Base-by-base conservation (phyloP, 2,329 filamentous ascomycete genomes). In the Fusarium odoratissimum region DNA sequence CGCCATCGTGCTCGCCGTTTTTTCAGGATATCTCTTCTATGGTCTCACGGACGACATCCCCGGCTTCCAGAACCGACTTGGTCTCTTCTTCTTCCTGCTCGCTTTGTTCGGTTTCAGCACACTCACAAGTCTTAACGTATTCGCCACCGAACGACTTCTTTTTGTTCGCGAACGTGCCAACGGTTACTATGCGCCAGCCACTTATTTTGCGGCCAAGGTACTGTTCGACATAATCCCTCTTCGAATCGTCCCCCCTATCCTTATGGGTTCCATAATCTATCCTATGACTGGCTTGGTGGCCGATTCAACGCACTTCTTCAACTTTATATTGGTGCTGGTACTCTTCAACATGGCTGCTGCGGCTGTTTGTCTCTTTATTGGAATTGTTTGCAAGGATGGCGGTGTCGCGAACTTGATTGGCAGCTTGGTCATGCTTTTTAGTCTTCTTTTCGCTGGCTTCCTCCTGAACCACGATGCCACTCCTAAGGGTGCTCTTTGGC, bases 101-200 rank as follows among this genome's bases (percentile, higher is more conserved):
- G 95, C 96, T 0, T 88, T 99, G 5, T 99, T 98, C 77, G 96
- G 96, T 14, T 99, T 99, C 86, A 97, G 94, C 82, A 98, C 95
- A 1, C 86, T 99, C 42, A 98, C 96, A 0, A 97, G 93, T 76
- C 86, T 99, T 60, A 97, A 93, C 35, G 95, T 98, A 16, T 99
- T 99, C 82, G 95, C 95, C 1, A 90, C 93, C 0, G 96, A 99
- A 82, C 89, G 96, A 48, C 88, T 98, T 12, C 85, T 99, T 41
- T 99, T 99, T 80, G 91, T 97, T 16, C 90, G 96, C 54, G 96
- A 99, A 82, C 89, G 96, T 72, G 96, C 96, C 41, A 99, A 99
- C 80, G 95, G 96, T 3, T 99, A 99, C 83, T 99, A 99, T 81
- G 89, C 93, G 1, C 96, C 96, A 0, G 87, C 97, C 56, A 97